Evolutionary conservation across 805 yeast genomes (phyloP).

Genomic region (Pichia thaimueangensis): DNA sequence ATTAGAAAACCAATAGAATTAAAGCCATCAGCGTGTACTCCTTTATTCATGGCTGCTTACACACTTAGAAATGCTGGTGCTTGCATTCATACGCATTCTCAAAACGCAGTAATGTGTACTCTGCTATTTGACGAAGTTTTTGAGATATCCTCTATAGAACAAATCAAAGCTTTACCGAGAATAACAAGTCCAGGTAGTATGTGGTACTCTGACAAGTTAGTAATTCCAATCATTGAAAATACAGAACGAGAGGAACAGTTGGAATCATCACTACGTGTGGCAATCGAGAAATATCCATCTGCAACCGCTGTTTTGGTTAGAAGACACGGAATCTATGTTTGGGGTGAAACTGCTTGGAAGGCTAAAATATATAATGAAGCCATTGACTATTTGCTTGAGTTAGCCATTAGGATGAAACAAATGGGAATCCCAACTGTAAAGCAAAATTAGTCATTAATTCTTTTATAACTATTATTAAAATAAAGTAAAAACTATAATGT

Average conservation of each 20-base stretch:
- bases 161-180: conserved; percentile 84
- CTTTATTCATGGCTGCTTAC: conserved; percentile 72
- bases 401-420: conserved; percentile 77
- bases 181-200: conserved; percentile 61
- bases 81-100: conserved; percentile 92
- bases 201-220: conserved; percentile 65
- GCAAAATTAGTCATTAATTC: conserved; percentile 4
- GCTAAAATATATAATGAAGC: conserved; percentile 93
- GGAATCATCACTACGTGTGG: conserved; percentile 54
- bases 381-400: conserved; percentile 77
- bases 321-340: conserved; percentile 92
- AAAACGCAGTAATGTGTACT: conserved; percentile 76
- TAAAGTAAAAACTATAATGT: too few species aligned
- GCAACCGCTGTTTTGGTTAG: conserved; percentile 84
- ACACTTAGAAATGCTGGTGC: conserved; percentile 71
- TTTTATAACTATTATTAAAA: too few species aligned
- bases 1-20: conserved; percentile 54
- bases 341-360: conserved; percentile 91
- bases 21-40: conserved; percentile 94
- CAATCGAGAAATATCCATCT: conserved; percentile 64
- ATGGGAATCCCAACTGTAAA: conserved; percentile 52
- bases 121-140: conserved; percentile 66
- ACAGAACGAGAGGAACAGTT: conserved; percentile 84
- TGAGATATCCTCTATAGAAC: conserved; percentile 75
- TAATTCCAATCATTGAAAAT: conserved; percentile 87